A percentile compares a stretch with the other conserved stretches of the same genome.
Conservation (phyloP, 306 rosid genomes). For the Herpetospermum pedunculosum region DNA sequence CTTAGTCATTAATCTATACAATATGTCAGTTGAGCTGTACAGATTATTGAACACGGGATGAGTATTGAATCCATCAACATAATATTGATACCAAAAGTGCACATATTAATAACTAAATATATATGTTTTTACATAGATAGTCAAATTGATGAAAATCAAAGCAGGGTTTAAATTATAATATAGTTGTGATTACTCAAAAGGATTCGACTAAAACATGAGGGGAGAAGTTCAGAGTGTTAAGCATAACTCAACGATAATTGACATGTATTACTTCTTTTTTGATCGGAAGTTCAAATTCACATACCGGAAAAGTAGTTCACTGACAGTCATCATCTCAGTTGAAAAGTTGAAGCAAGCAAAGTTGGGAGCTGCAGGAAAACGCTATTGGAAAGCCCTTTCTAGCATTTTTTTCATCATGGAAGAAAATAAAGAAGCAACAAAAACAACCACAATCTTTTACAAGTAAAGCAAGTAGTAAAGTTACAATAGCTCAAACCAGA, state of each 20-base stretch:
- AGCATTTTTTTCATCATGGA: background rate
- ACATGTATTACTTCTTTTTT: too few relatives aligned
- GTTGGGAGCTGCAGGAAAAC: background rate
- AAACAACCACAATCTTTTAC: conserved; percentile 9
- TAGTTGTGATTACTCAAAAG: background rate
- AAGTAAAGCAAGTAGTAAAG: background rate
- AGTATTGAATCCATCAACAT: background rate
- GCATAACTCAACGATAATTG: too few relatives aligned
- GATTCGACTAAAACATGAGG: background rate
- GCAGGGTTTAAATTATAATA: background rate
- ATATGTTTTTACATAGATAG: background rate
- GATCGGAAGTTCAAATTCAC: too few relatives aligned
- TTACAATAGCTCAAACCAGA: background rate
- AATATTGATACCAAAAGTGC: background rate
- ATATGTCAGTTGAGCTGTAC: too few relatives aligned
- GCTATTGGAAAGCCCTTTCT: background rate
- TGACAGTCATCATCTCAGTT: background rate
- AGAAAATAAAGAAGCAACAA: background rate
- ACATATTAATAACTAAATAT: background rate
- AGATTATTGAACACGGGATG: too few relatives aligned
- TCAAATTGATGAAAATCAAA: background rate
- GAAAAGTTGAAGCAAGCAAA: background rate
- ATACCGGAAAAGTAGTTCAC: too few relatives aligned
- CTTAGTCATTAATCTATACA: too few relatives aligned
- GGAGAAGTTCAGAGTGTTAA: too few relatives aligned